Base-by-base conservation (phyloP, 2,329 filamentous ascomycete genomes). In the Aciculosporium take region DNA sequence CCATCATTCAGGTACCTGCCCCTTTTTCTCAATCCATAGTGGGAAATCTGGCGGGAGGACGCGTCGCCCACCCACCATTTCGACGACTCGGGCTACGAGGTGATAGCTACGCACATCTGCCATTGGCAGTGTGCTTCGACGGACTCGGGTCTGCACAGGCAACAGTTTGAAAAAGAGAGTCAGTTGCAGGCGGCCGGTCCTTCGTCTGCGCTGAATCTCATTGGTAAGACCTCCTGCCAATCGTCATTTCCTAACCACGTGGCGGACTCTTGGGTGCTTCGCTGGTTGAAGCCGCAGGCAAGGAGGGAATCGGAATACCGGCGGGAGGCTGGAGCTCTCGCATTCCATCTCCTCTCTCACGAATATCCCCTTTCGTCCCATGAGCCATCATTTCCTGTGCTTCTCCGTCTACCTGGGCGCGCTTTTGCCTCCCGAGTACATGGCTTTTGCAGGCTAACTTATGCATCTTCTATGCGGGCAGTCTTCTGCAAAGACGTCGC, bases 131-230 rank as follows among this genome's bases (percentile, higher is more conserved):
- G 48, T 48, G 41, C 43, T 45, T 48, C 42, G 46, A 49, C 47
- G 48, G 48, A 50, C 46, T 48, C 46, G 40, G 43, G 47, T 39
- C 28, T 42, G 31, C 45, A 41, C 49, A 44, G 45, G 51, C 49
- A 54, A n/a, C 52, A 34, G 28, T 28, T 27, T 48, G 48, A 53
- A 50, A 45, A 46, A 52, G 70, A 74, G 71, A 66, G 60, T 68
- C 69, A 71, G 73, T 63, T 65, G 70, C 71, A 73, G 74, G 68
- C 73, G 72, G 74, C 60, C 56, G 52, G 47, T 56, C 50, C 52
- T 56, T 74, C 71, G 74, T 77, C 73, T 77, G 73, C 68, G 62
- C 72, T 76, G 72, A 69, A 28, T 76, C 72, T 73, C 69, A 53
- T 57, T 63, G 67, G 69, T 72, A 57, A 69, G 67, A 49, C 34